These are phyloP conservation scores for Ophiostoma perfectum DNA, from an alignment of 2,329 filamentous ascomycete genomes.

Conservation along the genomic window DNA sequence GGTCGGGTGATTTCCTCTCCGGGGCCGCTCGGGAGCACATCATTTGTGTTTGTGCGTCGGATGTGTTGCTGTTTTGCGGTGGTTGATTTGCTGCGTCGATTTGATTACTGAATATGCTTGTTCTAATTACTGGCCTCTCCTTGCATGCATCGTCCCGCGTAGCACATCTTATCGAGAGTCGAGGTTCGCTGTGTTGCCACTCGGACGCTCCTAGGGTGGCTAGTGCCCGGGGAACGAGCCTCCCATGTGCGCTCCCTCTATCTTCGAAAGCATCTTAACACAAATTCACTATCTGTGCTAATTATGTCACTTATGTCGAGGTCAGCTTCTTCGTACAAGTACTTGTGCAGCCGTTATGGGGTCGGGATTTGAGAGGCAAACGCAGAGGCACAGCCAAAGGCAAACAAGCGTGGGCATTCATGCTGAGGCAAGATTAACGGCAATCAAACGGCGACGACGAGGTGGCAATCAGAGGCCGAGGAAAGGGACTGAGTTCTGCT, in stretches of 20 bases:
- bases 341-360: neutral
- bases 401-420: neutral
- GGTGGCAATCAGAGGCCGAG: neutral
- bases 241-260: conserved; percentile 3
- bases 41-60: neutral
- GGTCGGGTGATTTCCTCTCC: neutral
- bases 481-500: neutral
- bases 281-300: neutral
- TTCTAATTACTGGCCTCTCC: neutral
- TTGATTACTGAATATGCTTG: neutral
- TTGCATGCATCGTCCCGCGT: neutral
- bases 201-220: neutral
- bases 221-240: neutral
- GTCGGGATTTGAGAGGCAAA: neutral
- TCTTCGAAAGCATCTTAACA: neutral
- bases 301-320: neutral
- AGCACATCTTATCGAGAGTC: neutral
- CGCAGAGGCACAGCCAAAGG: neutral
- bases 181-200: neutral
- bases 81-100: neutral
- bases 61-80: neutral
- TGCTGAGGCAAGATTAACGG: neutral
- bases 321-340: neutral
- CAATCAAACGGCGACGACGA: neutral
- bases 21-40: neutral